Percentiles rank a stretch among this genome's conserved stretches.
Conservation (phyloP, 371 early-diverging fungal species). For the Amoeboaphelidium protococcarum region DNA sequence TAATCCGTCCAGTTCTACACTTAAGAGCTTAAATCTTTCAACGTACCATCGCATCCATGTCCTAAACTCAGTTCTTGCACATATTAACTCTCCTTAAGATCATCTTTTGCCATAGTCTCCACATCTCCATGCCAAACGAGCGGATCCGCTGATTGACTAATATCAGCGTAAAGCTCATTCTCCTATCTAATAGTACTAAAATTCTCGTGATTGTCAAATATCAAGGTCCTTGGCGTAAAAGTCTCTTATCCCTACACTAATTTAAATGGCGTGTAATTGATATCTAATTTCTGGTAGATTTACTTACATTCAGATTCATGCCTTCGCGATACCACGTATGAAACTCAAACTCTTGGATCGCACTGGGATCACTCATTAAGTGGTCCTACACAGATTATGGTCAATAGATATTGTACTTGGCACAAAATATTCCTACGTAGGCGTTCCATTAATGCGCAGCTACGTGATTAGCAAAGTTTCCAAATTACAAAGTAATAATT, state of each 20-base stretch:
- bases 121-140: background rate
- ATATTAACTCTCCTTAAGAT: background rate
- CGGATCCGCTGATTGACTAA: background rate
- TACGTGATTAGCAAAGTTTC: conserved; percentile 49
- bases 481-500: conserved; percentile 64
- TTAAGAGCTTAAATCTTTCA: background rate
- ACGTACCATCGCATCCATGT: background rate
- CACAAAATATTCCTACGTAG: conserved; percentile 16
- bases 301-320: conserved; percentile 9
- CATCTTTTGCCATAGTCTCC: background rate
- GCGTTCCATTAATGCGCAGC: conserved; percentile 82
- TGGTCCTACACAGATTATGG: background rate
- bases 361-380: conserved; percentile 1
- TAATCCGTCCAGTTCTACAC: background rate
- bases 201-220: conserved; percentile 42
- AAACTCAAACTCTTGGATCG: background rate
- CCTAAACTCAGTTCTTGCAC: background rate
- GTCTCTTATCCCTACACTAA: conserved; percentile 26
- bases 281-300: background rate
- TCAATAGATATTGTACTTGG: background rate
- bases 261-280: background rate
- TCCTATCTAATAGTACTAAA: background rate
- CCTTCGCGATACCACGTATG: background rate
- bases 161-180: background rate
- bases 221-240: conserved; percentile 43